A percentile compares a stretch with the other conserved stretches of the same genome.
These are phyloP conservation scores for Monosporascus sp. DNA, from an alignment of 2,329 filamentous ascomycete species.

Conservation along the genomic window DNA sequence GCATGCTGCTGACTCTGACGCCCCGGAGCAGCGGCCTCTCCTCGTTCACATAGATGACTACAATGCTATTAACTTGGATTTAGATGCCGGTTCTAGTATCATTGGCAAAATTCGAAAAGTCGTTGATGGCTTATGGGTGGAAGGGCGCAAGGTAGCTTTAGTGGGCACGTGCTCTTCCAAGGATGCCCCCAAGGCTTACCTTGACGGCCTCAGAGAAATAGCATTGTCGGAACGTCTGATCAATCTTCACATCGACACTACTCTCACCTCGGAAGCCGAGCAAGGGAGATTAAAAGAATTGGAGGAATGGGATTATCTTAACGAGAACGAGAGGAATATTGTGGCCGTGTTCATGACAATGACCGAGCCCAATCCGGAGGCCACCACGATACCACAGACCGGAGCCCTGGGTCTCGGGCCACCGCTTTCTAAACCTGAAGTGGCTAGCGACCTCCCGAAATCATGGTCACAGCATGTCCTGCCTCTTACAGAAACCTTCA, in stretches of 20 bases:
- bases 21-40: constrained; percentile 40
- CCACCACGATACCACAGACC: neutral
- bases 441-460: constrained; percentile 3
- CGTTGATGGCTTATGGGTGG: constrained; percentile 65
- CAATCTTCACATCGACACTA: constrained; percentile 13
- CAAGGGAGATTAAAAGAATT: neutral
- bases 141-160: constrained; percentile 68
- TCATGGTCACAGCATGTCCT: constrained; percentile 14
- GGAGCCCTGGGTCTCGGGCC: constrained; percentile 11
- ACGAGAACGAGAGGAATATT: constrained; percentile 25
- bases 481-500: constrained; percentile 21
- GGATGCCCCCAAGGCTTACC: constrained; percentile 40
- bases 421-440: neutral
- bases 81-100: constrained; percentile 60
- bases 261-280: neutral
- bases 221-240: constrained; percentile 31
- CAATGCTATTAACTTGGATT: constrained; percentile 66
- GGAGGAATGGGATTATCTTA: constrained; percentile 14
- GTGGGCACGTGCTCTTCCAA: constrained; percentile 69
- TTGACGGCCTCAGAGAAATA: constrained; percentile 33
- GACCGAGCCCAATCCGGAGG: constrained; percentile 8
- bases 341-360: constrained; percentile 18
- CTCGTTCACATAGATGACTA: constrained; percentile 80
- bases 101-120: constrained; percentile 64
- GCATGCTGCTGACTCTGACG: constrained; percentile 35